Conservation (phyloP, 306 rosid species). For the Sicyos edulis region DNA sequence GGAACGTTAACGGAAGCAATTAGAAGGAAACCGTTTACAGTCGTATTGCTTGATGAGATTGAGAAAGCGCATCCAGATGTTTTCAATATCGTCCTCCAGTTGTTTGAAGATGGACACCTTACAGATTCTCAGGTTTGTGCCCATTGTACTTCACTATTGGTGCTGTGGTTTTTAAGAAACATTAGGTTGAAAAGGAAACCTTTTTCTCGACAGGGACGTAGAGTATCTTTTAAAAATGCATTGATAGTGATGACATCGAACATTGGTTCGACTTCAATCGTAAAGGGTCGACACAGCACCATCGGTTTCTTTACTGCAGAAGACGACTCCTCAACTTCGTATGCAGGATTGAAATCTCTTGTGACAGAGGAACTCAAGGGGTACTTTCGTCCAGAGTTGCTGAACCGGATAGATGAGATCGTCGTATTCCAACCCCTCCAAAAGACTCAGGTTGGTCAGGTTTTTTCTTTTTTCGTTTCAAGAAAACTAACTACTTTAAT, state of each 20-base stretch:
- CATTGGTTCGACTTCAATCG: slow-evolving; percentile 81
- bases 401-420: slow-evolving; percentile 85
- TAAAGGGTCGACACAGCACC: slow-evolving; percentile 57
- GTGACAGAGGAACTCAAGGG: slow-evolving; percentile 74
- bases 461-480: too few relatives aligned
- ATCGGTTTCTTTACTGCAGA: slow-evolving; percentile 57
- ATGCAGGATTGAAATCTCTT: slow-evolving; percentile 62
- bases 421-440: slow-evolving; percentile 77
- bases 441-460: slow-evolving; percentile 63
- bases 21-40: slow-evolving; percentile 71
- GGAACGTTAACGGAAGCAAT: slow-evolving; percentile 87
- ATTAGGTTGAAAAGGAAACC: background rate
- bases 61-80: slow-evolving; percentile 97
- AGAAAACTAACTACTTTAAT: background rate
- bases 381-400: slow-evolving; percentile 89
- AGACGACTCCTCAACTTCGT: slow-evolving; percentile 56
- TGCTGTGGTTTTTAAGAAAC: background rate
- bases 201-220: slow-evolving; percentile 51
- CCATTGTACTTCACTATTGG: slow-evolving; percentile 3
- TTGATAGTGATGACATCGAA: slow-evolving; percentile 94
- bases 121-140: slow-evolving; percentile 82
- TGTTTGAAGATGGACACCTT: slow-evolving; percentile 83
- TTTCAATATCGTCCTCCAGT: slow-evolving; percentile 80
- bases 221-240: slow-evolving; percentile 75
- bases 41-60: slow-evolving; percentile 80